Conservation (phyloP, 192 early-diverging fungal genomes). For the Coemansia sp. region DNA sequence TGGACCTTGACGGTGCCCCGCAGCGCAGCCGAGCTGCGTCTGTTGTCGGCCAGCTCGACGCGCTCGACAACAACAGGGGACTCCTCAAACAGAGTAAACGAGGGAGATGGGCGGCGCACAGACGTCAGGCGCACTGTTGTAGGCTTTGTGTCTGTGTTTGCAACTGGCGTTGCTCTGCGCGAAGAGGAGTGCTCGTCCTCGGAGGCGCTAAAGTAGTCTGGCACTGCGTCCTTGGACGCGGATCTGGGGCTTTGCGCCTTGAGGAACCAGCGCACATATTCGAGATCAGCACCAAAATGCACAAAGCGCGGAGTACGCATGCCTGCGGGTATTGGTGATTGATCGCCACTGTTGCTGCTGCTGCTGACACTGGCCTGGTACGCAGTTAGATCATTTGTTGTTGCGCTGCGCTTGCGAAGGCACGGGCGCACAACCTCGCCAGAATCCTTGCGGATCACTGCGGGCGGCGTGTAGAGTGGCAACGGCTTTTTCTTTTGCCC, state of each 20-base stretch:
- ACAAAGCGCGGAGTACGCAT: constrained; percentile 61
- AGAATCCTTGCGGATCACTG: constrained; percentile 46
- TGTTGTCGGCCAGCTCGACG: constrained; percentile 54
- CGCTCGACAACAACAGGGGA: constrained; percentile 61
- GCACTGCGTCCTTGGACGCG: constrained; percentile 45
- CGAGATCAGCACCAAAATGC: constrained; percentile 66
- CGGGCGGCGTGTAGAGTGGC: constrained; percentile 20
- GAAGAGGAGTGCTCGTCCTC: constrained; percentile 22
- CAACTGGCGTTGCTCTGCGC: neutral
- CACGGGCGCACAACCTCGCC: constrained; percentile 54
- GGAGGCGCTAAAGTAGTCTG: constrained; percentile 21
- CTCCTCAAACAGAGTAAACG: constrained; percentile 50
- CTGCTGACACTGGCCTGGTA: neutral
- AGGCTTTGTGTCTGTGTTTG: constrained; percentile 6
- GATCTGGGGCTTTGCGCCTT: constrained; percentile 65
- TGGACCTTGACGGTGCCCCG: constrained; percentile 72
- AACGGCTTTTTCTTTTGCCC: constrained; percentile 24
- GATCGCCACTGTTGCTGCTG: neutral
- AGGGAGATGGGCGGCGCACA: constrained; percentile 41
- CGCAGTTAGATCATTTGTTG: constrained; percentile 2
- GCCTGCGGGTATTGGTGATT: neutral
- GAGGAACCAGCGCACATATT: constrained; percentile 70
- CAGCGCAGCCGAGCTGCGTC: constrained; percentile 48
- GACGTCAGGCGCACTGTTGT: constrained; percentile 34
- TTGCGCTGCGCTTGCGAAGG: constrained; percentile 37